These are phyloP conservation scores for Tinospora cordifolia DNA, from an alignment of 164 flowering plant species.

Conservation along the genomic window DNA sequence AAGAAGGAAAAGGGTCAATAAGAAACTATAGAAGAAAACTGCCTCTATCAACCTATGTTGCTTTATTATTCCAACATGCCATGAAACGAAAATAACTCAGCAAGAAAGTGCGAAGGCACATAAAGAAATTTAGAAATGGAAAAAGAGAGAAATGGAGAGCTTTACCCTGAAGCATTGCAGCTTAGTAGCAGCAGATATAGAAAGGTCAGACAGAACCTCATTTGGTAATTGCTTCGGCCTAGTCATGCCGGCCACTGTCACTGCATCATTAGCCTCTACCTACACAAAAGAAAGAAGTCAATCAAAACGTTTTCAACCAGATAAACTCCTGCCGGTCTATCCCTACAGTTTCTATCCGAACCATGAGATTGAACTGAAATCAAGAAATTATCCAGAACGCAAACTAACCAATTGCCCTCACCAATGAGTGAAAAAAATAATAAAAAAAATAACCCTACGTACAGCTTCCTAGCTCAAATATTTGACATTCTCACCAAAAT, in stretches of 20 bases:
- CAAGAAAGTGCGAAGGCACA: neutral
- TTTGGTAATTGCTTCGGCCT: conserved; percentile 80
- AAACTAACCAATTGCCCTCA: neutral
- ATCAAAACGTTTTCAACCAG: neutral
- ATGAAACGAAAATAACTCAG: neutral
- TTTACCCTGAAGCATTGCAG: conserved; percentile 78
- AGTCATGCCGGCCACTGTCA: conserved; percentile 83
- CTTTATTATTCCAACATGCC: neutral
- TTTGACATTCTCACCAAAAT: neutral
- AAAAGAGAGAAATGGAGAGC: neutral
- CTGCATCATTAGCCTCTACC: conserved; percentile 98
- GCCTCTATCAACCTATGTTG: neutral
- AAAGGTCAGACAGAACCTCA: conserved; percentile 71
- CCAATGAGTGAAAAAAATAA: neutral
- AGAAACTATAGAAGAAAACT: neutral
- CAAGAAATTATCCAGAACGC: neutral
- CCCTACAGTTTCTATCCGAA: neutral
- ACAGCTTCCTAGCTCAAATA: too few species aligned
- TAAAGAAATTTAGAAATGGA: neutral
- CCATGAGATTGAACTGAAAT: neutral
- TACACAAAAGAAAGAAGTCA: conserved; percentile 11
- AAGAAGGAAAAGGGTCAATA: neutral
- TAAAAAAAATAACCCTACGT: neutral
- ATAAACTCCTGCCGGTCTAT: neutral
- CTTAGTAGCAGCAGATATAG: conserved; percentile 84